These are phyloP conservation scores for Scenedesmus sp. DNA, from an alignment of 163 green algal species.

Conservation along the genomic window DNA sequence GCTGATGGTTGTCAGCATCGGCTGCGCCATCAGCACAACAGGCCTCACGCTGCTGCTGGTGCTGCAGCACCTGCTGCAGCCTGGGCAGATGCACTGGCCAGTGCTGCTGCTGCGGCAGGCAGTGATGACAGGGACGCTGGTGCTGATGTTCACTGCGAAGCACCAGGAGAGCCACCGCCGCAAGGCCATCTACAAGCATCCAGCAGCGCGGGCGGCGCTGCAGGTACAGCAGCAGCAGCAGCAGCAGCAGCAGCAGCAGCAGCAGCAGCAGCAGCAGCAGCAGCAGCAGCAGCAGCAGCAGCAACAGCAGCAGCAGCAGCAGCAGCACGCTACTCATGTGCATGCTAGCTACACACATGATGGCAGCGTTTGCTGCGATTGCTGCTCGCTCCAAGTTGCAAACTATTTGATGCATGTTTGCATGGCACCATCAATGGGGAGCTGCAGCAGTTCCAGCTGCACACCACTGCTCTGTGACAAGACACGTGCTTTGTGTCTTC, in stretches of 20 bases:
- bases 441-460: no score
- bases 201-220: background rate
- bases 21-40: background rate
- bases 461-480: background rate
- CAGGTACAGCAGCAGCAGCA: background rate
- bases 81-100: background rate
- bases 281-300: no score
- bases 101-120: background rate
- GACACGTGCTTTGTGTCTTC: background rate
- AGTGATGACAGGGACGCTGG: background rate
- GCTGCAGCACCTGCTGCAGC: background rate
- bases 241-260: background rate
- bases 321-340: no score
- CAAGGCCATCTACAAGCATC: background rate
- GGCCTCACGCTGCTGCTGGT: background rate
- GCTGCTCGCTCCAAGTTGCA: background rate
- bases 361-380: background rate
- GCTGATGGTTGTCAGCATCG: background rate
- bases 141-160: background rate
- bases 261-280: background rate
- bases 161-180: slow-evolving; percentile 1
- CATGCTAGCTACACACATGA: no score
- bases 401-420: background rate
- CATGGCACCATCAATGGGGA: no score
- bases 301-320: background rate